Evolutionary conservation across 768 basidiomycete genomes (phyloP).

Genomic region (Leccinum arenicola): DNA sequence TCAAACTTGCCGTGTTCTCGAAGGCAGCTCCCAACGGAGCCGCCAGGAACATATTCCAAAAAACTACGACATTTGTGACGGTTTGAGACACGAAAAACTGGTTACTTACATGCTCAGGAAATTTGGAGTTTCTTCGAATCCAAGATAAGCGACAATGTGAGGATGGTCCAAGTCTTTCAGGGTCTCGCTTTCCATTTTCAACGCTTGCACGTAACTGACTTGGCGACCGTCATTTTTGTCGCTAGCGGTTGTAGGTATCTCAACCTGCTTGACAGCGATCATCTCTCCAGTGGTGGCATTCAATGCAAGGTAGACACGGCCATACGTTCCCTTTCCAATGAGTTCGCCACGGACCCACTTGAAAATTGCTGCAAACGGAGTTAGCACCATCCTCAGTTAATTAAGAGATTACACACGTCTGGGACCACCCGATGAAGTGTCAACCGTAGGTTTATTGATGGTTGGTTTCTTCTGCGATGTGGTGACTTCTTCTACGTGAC

Average conservation of each 20-base stretch:
- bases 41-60: conserved; percentile 98
- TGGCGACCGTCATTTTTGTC: conserved; percentile 90
- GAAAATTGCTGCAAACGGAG: conserved; percentile 64
- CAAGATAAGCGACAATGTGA: conserved; percentile 96
- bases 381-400: conserved; percentile 16
- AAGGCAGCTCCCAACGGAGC: conserved; percentile 87
- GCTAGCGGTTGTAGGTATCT: conserved; percentile 85
- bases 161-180: conserved; percentile 96
- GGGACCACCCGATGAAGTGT: conserved; percentile 61
- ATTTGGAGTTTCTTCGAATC: conserved; percentile 85
- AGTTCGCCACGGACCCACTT: conserved; percentile 99
- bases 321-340: conserved; percentile 96
- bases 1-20: conserved; percentile 91
- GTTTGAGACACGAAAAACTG: neutral
- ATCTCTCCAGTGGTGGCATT: conserved; percentile 97
- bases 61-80: conserved; percentile 55
- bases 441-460: conserved; percentile 43
- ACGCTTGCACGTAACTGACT: conserved; percentile 79
- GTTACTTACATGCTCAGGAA: conserved; percentile 86
- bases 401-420: conserved; percentile 52
- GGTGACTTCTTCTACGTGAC: conserved; percentile 88
- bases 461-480: conserved; percentile 59
- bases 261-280: conserved; percentile 99
- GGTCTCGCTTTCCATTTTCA: conserved; percentile 95
- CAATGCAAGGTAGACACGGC: conserved; percentile 91